A percentile compares a stretch with the other conserved stretches of the same genome.
Conservation (phyloP, 2,329 filamentous ascomycete species). For the Grosmannia serpens region DNA sequence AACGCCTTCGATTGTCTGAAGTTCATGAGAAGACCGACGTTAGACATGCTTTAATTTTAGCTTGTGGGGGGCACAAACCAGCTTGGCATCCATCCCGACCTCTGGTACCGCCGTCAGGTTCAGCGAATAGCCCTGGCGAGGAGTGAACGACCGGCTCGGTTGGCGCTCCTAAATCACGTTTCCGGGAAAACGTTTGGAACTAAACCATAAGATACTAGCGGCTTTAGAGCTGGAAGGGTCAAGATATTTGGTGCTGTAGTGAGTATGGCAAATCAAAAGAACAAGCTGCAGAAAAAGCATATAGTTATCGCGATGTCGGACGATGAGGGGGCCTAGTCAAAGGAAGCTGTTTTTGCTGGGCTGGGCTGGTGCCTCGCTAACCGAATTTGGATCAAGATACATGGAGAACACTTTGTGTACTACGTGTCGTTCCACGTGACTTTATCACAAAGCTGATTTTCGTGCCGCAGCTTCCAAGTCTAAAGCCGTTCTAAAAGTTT, state of each 20-base stretch:
- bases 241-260: too few species aligned
- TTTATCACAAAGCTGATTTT: background rate
- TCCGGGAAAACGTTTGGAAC: background rate
- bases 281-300: background rate
- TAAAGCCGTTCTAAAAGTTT: too few species aligned
- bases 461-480: too few species aligned
- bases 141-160: background rate
- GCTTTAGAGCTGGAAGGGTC: background rate
- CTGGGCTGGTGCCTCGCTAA: background rate
- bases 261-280: too few species aligned
- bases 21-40: background rate
- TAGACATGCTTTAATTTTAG: background rate
- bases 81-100: slow-evolving; percentile 1
- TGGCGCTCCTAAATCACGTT: background rate
- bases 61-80: background rate
- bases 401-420: background rate
- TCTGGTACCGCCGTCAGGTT: background rate
- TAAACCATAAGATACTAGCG: background rate
- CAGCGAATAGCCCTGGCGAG: background rate
- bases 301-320: background rate
- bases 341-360: background rate
- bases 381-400: background rate
- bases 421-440: background rate
- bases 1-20: slow-evolving; percentile 43
- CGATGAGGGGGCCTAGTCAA: background rate